Evolutionary conservation across 305 asterid species (phyloP), one percentile per base, ranked within the genome.

Genomic region (Fraxinus baroniana): DNA sequence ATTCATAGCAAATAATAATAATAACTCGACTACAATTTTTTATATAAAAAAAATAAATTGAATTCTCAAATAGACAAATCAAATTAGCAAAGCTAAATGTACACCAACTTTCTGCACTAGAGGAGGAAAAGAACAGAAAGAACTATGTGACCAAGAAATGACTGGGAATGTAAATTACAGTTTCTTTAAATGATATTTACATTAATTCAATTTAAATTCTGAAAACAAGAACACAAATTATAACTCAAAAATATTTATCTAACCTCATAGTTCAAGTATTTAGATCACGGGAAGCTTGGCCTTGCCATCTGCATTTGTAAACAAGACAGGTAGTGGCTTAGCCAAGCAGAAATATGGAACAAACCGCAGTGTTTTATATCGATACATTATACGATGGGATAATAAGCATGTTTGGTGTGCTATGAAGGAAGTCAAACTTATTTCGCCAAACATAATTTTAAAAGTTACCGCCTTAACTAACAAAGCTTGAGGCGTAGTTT

Each of bases 281-380:
- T 46, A 89, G 88, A 85, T 95, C 98, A 80, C 93, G 86, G 12
- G 98, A 95, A 79, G 84, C 94, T 88, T 90, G 96, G 81, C 99
- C 98, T 83, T 94, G 99, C 99, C 99, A 95, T 93, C 99, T 95
- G 97, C 91, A 85, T 73, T 72, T 32, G 35, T 6, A 82, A 52
- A 7, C 5, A 49, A 80, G 37, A 24, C 39, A 41, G 30, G 62
- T 37, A 33, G 18, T 10, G 17, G 26, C 20, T 68, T 78, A 70
- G 39, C 75, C 4, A 9, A 62, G 17, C 72, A 62, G 33, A 62
- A 24, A 22, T 62, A 62, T 22, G 15, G 72, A 62, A 62, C 72
- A 62, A 22, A 3, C 33, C 33, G 6, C 71, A 62, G 33, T 10
- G 15, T 7, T 62, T 12, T 24, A 22, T 62, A 62, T 62, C 17